A percentile compares a stretch with the other conserved stretches of the same genome.
These are phyloP conservation scores for Ophiostoma novo-ulmi DNA, from an alignment of 2,329 filamentous ascomycete genomes.

Conservation along the genomic window DNA sequence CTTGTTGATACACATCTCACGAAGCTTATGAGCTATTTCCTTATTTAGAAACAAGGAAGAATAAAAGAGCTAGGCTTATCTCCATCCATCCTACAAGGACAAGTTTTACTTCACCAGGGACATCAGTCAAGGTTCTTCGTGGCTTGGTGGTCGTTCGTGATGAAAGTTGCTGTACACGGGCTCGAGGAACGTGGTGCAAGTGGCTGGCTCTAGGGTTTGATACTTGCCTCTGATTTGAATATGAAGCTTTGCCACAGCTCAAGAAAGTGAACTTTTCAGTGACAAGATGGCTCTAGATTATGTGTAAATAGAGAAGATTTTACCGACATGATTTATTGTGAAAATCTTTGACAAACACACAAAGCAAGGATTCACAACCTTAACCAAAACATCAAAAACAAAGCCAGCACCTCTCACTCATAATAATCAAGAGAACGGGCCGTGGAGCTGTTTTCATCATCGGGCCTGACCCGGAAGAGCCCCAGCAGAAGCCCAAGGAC, in stretches of 20 bases:
- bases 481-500: not conserved
- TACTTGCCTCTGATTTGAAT: too few species aligned
- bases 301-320: too few species aligned
- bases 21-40: not conserved
- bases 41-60: not conserved
- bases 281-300: too few species aligned
- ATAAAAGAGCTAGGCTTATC: not conserved
- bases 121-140: not conserved
- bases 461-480: not conserved
- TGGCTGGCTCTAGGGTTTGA: not conserved
- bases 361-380: too few species aligned
- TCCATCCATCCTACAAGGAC: not conserved
- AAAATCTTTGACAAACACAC: too few species aligned
- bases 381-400: not conserved
- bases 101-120: not conserved
- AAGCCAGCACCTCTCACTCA: not conserved
- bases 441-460: not conserved
- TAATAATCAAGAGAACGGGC: not conserved
- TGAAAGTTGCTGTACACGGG: not conserved
- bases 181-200: not conserved
- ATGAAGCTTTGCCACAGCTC: not conserved
- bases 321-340: too few species aligned
- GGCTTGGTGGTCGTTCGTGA: not conserved
- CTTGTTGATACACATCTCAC: not conserved
- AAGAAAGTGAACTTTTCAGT: too few species aligned